Percentiles rank a stretch among this genome's conserved stretches.
These are phyloP conservation scores for Rhodotorula sp. DNA, from an alignment of 1,284 basidiomycete species.

Conservation along the genomic window DNA sequence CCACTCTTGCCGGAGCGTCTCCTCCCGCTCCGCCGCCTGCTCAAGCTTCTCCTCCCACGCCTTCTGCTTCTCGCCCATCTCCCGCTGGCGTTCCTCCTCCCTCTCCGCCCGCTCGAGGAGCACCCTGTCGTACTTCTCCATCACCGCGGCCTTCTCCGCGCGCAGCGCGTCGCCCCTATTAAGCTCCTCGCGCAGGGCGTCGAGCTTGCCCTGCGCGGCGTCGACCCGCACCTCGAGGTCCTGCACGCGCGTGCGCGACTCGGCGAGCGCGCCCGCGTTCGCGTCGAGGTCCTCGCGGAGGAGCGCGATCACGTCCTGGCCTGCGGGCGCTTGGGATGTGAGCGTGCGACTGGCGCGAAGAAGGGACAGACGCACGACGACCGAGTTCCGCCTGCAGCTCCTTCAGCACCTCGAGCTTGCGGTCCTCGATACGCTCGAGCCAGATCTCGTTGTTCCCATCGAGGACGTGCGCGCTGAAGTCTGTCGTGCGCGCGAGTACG, in stretches of 20 bases:
- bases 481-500: background rate
- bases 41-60: background rate
- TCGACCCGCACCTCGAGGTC: background rate
- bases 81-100: background rate
- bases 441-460: background rate
- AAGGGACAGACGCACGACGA: slow-evolving; percentile 1
- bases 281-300: slow-evolving; percentile 27
- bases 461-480: background rate
- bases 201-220: background rate
- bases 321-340: background rate
- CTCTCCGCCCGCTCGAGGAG: background rate
- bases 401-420: slow-evolving; percentile 12
- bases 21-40: background rate
- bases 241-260: slow-evolving; percentile 2
- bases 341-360: background rate
- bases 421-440: slow-evolving; percentile 23
- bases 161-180: background rate
- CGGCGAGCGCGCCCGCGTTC: slow-evolving; percentile 14
- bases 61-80: background rate
- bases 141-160: background rate
- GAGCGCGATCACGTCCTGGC: slow-evolving; percentile 17
- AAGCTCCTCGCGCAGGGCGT: background rate
- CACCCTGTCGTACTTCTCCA: background rate
- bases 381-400: slow-evolving; percentile 4
- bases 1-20: background rate